Evolutionary conservation across 257 asterid genomes (phyloP), one percentile per base, ranked within the genome.

Genomic region (Verbena officinalis): DNA sequence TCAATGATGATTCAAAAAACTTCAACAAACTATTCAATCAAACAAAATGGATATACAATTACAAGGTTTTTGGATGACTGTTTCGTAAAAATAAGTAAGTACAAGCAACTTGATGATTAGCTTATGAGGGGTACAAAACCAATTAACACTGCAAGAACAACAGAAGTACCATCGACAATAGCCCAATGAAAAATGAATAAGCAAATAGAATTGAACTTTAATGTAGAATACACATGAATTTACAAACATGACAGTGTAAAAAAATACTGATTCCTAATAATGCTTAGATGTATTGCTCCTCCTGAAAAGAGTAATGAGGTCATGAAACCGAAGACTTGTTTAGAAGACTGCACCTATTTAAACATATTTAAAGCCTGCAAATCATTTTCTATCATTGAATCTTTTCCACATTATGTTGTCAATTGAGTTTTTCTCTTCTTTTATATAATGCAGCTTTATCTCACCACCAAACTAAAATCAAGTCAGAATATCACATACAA

Each of bases 1-100:
- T 22, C 14, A 58, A 51, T 23, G 31, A 71, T 67, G 57, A 75
- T 40, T 67, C 60, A 72, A 48, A n/a, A 34, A 48, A 17, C 20
- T 48, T 44, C 75, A 51, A 44, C 52, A 45, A 64, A 55, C 24
- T 16, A 43, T 34, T 15, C 34, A 59, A 33, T 27, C 42, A 64
- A 42, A 62, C 22, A 62, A 75, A 45, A 62, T 49, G 39, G 51
- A 55, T 53, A 6, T 15, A 48, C 11, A 19, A 46, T 23, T 23
- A 39, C n/a, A 38, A 16, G 27, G 51, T 10, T 30, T 31, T 36
- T 36, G 9, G 43, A 50, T 38, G 21, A 34, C 45, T 57, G 57
- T 13, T 34, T 55, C 31, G 55, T 43, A 56, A 57, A 30, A 3
- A 30, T 2, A 57, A n/a, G n/a, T n/a, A n/a, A n/a, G n/a, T n/a